Percentiles rank a stretch among this genome's conserved stretches.
These are phyloP conservation scores for Termitomyces sp. DNA, from an alignment of 768 basidiomycete genomes.

Conservation along the genomic window DNA sequence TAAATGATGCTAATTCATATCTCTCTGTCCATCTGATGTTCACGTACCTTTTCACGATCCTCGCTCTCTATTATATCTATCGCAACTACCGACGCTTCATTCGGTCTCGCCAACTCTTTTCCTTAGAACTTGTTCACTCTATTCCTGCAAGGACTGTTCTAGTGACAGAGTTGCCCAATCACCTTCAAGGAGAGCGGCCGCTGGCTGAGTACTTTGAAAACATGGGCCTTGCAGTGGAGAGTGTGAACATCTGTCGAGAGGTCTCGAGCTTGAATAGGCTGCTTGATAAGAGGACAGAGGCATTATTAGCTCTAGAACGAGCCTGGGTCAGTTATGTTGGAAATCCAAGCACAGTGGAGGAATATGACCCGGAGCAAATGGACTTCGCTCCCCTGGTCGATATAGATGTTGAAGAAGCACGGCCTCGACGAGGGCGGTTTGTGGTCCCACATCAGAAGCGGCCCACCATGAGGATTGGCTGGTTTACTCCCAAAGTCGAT, in stretches of 20 bases:
- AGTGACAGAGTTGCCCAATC: constrained; percentile 77
- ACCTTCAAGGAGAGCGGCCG: constrained; percentile 78
- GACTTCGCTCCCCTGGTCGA: constrained; percentile 44
- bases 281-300: constrained; percentile 76
- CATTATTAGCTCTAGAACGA: constrained; percentile 70
- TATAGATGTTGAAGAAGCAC: constrained; percentile 46
- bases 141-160: constrained; percentile 92
- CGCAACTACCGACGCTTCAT: constrained; percentile 88
- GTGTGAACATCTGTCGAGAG: constrained; percentile 84
- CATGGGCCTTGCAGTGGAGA: constrained; percentile 85
- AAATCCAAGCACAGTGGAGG: constrained; percentile 84
- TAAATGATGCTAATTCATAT: constrained; percentile 87
- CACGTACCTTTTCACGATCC: constrained; percentile 88
- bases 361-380: constrained; percentile 71
- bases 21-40: constrained; percentile 87
- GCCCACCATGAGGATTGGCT: constrained; percentile 70
- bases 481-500: constrained; percentile 78
- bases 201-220: constrained; percentile 93
- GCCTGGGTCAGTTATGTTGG: constrained; percentile 93
- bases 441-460: constrained; percentile 73
- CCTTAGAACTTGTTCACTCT: constrained; percentile 90
- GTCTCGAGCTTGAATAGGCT: constrained; percentile 67
- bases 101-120: constrained; percentile 88
- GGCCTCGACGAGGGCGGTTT: constrained; percentile 41
- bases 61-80: constrained; percentile 83